Base-by-base conservation (phyloP, 2,329 filamentous ascomycete genomes). In the Neofusicoccum umdonicola region DNA sequence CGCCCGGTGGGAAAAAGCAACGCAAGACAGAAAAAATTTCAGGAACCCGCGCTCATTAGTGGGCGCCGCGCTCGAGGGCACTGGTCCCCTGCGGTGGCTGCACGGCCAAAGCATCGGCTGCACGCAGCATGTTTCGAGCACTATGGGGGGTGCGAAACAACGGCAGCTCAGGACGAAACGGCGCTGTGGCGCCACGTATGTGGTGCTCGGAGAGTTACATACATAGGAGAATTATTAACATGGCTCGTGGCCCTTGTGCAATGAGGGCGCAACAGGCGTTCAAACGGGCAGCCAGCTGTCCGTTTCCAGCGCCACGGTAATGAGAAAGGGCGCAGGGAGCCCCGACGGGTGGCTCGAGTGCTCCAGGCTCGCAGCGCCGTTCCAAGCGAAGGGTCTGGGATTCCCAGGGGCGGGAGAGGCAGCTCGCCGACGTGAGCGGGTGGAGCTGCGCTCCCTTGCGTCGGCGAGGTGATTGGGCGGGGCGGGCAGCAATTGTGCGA, bases 201-300 rank as follows among this genome's bases (percentile, higher is more conserved):
- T 37, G 39, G 51, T 17, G 31, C 17, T 44, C 37, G 39, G 52
- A 44, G 52, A 44, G 51, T 41, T 56, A 41, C 7, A 34, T 34
- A 45, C 56, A 58, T 47, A 58, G 56, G 56, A 58, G 56, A 58
- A 58, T 58, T 47, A 58, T 17, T 58, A n/a, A 47, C 37, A 47
- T 17, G 54, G 54, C 56, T 58, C 41, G 56, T 58, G 56, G 41
- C 15, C 54, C 54, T 57, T 57, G 54, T 57, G 39, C 54, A 57
- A 57, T 44, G 17, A 22, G 41, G 35, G 51, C 22, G 51, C 51
- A 54, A 34, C 51, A 41, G 48, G 51, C 51, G 41, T 45, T 22
- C 56, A 58, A 58, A 58, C 56, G 41, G 56, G 56, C 56, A 58
- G 56, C 56, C 56, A 58, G 56, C 56, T 58, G 56, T 58, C 56